Percentiles rank a stretch among this genome's conserved stretches.
phyloP scores from a whole-genome alignment of 2,329 filamentous ascomycete species.

The Waltergamsia citrina region DNA sequence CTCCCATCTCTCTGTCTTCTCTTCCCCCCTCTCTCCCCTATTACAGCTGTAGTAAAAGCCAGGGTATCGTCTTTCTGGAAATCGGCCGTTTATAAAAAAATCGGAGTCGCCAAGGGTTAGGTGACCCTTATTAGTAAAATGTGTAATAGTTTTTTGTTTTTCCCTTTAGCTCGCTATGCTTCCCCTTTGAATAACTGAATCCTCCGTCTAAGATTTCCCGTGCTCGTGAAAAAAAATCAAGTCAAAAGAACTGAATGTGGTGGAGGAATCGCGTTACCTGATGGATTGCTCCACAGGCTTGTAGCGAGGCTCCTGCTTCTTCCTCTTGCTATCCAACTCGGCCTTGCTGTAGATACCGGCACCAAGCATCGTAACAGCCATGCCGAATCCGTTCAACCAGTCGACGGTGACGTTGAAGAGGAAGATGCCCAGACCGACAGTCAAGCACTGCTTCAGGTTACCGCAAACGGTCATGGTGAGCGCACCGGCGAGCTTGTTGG shows the following conservation, averaged over 20 bases:
- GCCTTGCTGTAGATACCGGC: constrained; percentile 49
- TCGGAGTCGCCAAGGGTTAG: neutral
- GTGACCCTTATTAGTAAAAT: no score
- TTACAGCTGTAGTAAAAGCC: no score
- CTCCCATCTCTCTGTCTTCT: no score
- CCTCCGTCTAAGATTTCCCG: neutral
- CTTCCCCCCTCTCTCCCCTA: no score
- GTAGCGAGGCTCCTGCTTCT: constrained; percentile 19
- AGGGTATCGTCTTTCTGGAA: neutral
- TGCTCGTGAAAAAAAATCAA: neutral
- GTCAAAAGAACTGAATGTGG: no score
- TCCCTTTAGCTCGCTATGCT: neutral
- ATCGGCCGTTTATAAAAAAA: neutral
- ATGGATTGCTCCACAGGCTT: constrained; percentile 23
- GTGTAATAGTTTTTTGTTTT: neutral
- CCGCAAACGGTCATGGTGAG: constrained; percentile 51
- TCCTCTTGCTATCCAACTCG: constrained; percentile 39
- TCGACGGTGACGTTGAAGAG: constrained; percentile 42
- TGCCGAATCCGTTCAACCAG: constrained; percentile 44
- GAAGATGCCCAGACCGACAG: constrained; percentile 42
- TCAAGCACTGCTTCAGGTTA: constrained; percentile 49
- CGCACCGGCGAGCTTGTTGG: constrained; percentile 47
- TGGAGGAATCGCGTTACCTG: neutral
- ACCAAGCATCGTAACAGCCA: constrained; percentile 43
- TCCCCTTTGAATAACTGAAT: neutral